Percentiles rank a stretch among this genome's conserved stretches.
Evolutionary conservation across 1,284 basidiomycete genomes (phyloP).

Genomic region (Leccinum fallax): DNA sequence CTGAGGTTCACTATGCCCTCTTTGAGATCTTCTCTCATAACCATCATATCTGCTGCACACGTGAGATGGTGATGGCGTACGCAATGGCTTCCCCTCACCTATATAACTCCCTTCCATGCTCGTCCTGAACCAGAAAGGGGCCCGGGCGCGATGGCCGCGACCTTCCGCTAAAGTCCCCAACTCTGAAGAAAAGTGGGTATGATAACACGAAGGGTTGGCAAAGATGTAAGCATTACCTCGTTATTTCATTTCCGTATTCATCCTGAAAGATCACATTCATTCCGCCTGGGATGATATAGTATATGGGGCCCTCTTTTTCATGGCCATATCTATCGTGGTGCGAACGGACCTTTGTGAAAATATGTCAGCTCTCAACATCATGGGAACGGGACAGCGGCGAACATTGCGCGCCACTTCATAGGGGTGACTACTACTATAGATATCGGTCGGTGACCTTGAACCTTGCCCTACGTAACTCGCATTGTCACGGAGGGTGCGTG

Average conservation of each 20-base stretch:
- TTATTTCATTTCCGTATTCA: constrained; percentile 63
- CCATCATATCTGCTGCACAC: constrained; percentile 30
- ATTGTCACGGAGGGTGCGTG: constrained; percentile 20
- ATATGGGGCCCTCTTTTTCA: constrained; percentile 43
- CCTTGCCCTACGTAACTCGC: constrained; percentile 17
- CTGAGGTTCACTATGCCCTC: constrained; percentile 32
- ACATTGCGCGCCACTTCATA: constrained; percentile 27
- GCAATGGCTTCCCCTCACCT: constrained; percentile 34
- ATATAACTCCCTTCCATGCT: constrained; percentile 50
- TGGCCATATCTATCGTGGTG: constrained; percentile 30
- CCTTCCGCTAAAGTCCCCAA: constrained; percentile 45
- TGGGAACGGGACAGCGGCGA: background rate
- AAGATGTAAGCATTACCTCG: constrained; percentile 46
- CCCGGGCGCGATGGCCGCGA: constrained; percentile 29
- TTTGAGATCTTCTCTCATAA: constrained; percentile 25
- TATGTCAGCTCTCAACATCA: constrained; percentile 12
- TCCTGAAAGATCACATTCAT: constrained; percentile 71
- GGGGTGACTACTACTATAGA: constrained; percentile 24
- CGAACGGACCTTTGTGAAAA: constrained; percentile 19
- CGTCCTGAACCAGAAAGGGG: constrained; percentile 52
- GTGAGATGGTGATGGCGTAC: constrained; percentile 8
- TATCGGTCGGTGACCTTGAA: constrained; percentile 34
- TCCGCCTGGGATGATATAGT: constrained; percentile 67
- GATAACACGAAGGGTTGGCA: constrained; percentile 16
- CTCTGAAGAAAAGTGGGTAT: constrained; percentile 36